Conservation (phyloP, 2,329 filamentous ascomycete species). For the Hirsutella rhossiliensis region DNA sequence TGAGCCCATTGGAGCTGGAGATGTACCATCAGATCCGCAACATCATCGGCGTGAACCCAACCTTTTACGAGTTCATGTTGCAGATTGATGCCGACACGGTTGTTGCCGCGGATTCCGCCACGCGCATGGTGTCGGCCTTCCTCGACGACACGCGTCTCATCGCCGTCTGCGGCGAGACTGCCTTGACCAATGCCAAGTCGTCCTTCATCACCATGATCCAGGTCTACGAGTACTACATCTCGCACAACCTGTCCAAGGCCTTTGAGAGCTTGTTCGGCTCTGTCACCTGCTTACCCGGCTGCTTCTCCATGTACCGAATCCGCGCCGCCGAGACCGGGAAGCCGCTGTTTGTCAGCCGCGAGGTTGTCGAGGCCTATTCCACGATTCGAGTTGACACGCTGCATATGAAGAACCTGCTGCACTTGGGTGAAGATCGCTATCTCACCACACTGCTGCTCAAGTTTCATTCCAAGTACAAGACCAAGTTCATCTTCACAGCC, state of each 20-base stretch:
- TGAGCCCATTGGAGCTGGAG: constrained; percentile 93
- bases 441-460: constrained; percentile 90
- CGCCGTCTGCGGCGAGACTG: constrained; percentile 88
- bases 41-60: constrained; percentile 96
- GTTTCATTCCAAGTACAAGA: constrained; percentile 89
- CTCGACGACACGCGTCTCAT: constrained; percentile 87
- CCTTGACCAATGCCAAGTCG: constrained; percentile 80
- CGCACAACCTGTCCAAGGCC: constrained; percentile 90
- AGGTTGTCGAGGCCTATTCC: constrained; percentile 77
- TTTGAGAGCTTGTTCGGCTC: constrained; percentile 96
- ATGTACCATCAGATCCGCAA: constrained; percentile 99
- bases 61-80: constrained; percentile 93
- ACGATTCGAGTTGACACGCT: constrained; percentile 95
- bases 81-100: constrained; percentile 97
- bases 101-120: constrained; percentile 78
- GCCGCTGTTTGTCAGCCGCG: constrained; percentile 88
- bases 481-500: constrained; percentile 86
- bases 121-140: constrained; percentile 85
- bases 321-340: constrained; percentile 90
- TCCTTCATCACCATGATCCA: constrained; percentile 98
- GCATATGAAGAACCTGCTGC: constrained; percentile 96
- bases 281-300: constrained; percentile 94
- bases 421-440: constrained; percentile 95
- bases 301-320: constrained; percentile 98
- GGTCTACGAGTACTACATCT: constrained; percentile 99